A percentile compares a stretch with the other conserved stretches of the same genome.
Evolutionary conservation across 495 filamentous ascomycete species (phyloP).

Genomic region (Margaritispora aquatica): DNA sequence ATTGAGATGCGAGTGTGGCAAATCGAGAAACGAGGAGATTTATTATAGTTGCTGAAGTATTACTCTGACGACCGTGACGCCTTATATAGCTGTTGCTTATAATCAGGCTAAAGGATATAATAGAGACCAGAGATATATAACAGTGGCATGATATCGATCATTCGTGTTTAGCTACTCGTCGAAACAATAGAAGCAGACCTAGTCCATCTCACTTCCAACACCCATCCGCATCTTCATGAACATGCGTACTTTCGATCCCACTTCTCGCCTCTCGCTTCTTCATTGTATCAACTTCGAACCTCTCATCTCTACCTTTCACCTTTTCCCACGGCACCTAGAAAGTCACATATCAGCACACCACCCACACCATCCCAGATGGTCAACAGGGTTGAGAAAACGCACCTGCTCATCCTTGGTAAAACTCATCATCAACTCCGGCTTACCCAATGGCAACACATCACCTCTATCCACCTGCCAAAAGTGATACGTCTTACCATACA

Average conservation of each 20-base stretch:
- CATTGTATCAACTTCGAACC: conserved; percentile 58
- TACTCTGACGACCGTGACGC: no score
- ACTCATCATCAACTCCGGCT: conserved; percentile 34
- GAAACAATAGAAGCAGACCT: no score
- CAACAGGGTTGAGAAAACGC: conserved; percentile 92
- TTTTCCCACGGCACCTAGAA: no score
- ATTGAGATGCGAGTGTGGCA: no score
- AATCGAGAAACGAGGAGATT: no score
- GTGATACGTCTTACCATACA: conserved; percentile 34
- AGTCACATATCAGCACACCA: no score
- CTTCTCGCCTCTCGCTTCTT: conserved; percentile 61
- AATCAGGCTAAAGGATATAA: no score
- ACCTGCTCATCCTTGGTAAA: conserved; percentile 37
- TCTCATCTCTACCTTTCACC: conserved; percentile 56
- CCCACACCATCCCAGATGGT: conserved; percentile 60
- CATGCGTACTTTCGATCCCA: conserved; percentile 44
- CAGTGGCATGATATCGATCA: no score
- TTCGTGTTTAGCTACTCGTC: no score
- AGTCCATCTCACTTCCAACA: conserved; percentile 6
- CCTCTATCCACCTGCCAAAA: conserved; percentile 33
- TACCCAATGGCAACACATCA: conserved; percentile 28
- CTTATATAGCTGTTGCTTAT: no score
- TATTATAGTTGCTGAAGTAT: no score
- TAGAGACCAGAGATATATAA: no score
- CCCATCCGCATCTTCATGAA: conserved; percentile 48